A percentile compares a stretch with the other conserved stretches of the same genome.
Conservation (phyloP, 805 yeast species). For the Wickerhamomyces chaumierensis region DNA sequence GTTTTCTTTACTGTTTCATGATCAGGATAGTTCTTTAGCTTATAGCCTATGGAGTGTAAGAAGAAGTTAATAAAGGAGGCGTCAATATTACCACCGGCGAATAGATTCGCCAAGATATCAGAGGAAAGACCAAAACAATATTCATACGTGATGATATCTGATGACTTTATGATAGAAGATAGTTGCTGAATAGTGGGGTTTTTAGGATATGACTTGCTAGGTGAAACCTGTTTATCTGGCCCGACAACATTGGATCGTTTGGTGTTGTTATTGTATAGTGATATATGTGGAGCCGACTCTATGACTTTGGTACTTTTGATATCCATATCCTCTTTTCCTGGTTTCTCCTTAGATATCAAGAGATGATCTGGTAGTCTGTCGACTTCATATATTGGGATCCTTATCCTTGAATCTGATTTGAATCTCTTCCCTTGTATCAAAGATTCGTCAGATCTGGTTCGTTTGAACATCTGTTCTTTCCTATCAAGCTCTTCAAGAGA, state of each 20-base stretch:
- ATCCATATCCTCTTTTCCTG: neutral
- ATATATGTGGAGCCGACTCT: too few relatives aligned
- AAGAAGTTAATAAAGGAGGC: conserved; percentile 34
- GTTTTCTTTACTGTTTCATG: neutral
- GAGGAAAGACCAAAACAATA: conserved; percentile 25
- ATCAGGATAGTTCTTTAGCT: neutral
- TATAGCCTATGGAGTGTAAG: conserved; percentile 26
- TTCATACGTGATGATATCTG: conserved; percentile 23
- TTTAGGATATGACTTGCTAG: conserved; percentile 24
- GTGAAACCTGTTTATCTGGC: too few relatives aligned
- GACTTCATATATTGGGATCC: conserved; percentile 30
- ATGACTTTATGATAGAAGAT: conserved; percentile 28
- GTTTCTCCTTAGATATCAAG: too few relatives aligned
- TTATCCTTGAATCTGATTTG: conserved; percentile 3
- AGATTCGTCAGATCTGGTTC: conserved; percentile 38
- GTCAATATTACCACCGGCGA: conserved; percentile 36
- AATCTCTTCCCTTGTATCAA: conserved; percentile 24
- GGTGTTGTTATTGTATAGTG: too few relatives aligned
- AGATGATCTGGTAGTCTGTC: conserved; percentile 31
- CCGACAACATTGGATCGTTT: too few relatives aligned
- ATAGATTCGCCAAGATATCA: conserved; percentile 20
- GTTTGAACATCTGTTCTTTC: conserved; percentile 17
- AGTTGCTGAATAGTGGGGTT: conserved; percentile 36
- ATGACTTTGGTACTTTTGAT: too few relatives aligned
- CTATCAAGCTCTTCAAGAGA: conserved; percentile 23